Evolutionary conservation across 441 rosid genomes (phyloP).

Genomic region (Flueggea neowawraea): DNA sequence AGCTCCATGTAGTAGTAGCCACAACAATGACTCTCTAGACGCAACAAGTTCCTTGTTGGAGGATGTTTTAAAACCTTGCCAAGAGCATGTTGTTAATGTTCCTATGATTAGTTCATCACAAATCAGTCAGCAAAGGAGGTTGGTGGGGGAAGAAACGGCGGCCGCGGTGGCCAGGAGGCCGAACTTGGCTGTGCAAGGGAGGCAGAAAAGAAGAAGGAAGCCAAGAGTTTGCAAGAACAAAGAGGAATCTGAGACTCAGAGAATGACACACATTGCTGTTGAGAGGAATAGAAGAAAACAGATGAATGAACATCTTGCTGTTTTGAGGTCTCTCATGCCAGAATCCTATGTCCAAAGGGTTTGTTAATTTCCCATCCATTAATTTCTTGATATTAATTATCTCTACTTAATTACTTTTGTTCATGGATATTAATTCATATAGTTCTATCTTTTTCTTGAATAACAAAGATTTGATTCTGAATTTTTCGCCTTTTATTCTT

Average conservation of each 20-base stretch:
- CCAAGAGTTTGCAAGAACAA: conserved; percentile 72
- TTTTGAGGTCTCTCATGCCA: conserved; percentile 85
- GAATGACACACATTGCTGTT: conserved; percentile 92
- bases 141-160: neutral
- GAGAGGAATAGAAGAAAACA: conserved; percentile 86
- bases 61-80: conserved; percentile 10
- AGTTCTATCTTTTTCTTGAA: too few species aligned
- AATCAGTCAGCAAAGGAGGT: neutral
- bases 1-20: conserved; percentile 35
- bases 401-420: neutral
- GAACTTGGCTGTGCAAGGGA: conserved; percentile 35
- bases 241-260: conserved; percentile 82
- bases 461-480: too few species aligned
- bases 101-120: neutral
- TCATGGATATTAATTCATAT: too few species aligned
- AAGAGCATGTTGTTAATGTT: conserved; percentile 10
- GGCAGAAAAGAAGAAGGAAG: conserved; percentile 66
- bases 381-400: neutral
- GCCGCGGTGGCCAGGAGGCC: conserved; percentile 9
- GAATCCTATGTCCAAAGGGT: conserved; percentile 78
- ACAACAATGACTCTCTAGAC: conserved; percentile 25
- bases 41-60: conserved; percentile 17
- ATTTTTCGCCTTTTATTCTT: too few species aligned
- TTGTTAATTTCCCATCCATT: conserved; percentile 11
- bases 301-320: conserved; percentile 83